Percentiles rank a stretch among this genome's conserved stretches.
These are phyloP conservation scores for Pseudogymnoascus verrucosus DNA, from an alignment of 2,329 filamentous ascomycete genomes.

Conservation along the genomic window DNA sequence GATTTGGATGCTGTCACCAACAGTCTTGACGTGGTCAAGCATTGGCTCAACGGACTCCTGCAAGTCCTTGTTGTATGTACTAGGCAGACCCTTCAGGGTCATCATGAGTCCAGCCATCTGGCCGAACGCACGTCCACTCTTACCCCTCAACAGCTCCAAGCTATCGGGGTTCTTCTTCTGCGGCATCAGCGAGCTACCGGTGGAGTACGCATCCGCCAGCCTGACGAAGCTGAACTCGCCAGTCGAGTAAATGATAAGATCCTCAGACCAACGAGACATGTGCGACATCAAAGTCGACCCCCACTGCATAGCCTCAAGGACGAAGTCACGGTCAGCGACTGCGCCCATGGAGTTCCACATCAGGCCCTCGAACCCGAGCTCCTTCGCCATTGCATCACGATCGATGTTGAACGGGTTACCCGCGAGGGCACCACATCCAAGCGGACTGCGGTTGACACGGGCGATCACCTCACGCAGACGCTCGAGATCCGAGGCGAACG, in stretches of 20 bases:
- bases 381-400: constrained; percentile 67
- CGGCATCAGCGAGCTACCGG: constrained; percentile 70
- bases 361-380: constrained; percentile 71
- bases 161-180: constrained; percentile 80
- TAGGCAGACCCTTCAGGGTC: constrained; percentile 63
- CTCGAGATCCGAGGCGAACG: constrained; percentile 65
- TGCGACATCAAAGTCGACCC: constrained; percentile 70
- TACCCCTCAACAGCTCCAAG: constrained; percentile 67
- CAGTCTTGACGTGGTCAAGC: constrained; percentile 74
- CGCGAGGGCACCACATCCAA: constrained; percentile 48
- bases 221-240: constrained; percentile 69
- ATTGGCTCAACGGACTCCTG: constrained; percentile 83
- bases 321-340: constrained; percentile 72
- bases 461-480: constrained; percentile 61
- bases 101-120: constrained; percentile 75
- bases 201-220: constrained; percentile 72
- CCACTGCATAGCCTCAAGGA: constrained; percentile 76
- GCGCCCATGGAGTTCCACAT: constrained; percentile 71
- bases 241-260: constrained; percentile 75
- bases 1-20: constrained; percentile 74
- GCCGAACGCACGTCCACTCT: constrained; percentile 68
- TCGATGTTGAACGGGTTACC: constrained; percentile 80
- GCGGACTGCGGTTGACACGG: constrained; percentile 54
- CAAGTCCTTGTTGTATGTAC: constrained; percentile 83
- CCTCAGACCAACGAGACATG: constrained; percentile 73